Conservation (phyloP, 2,329 filamentous ascomycete genomes). For the Nemania bipapillata region DNA sequence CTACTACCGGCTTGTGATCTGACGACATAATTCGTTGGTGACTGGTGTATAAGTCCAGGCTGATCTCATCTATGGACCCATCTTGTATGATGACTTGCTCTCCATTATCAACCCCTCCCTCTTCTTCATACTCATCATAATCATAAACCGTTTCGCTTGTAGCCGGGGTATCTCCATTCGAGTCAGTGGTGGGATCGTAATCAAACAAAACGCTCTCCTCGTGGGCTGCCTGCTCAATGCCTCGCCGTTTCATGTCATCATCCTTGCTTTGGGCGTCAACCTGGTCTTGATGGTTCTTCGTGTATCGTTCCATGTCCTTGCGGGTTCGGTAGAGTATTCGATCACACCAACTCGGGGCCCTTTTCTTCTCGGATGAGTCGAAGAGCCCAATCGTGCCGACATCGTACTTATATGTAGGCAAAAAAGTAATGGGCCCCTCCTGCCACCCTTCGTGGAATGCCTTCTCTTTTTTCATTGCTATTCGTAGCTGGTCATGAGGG, state of each 20-base stretch:
- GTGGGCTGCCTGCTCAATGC: constrained; percentile 76
- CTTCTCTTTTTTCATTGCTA: constrained; percentile 78
- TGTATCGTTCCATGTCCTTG: constrained; percentile 73
- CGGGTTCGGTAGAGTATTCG: constrained; percentile 87
- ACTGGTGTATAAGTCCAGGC: constrained; percentile 77
- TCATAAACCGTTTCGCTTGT: constrained; percentile 61
- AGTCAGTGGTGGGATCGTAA: constrained; percentile 85
- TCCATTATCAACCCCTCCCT: constrained; percentile 59
- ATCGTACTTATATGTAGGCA: constrained; percentile 98
- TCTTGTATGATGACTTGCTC: constrained; percentile 68
- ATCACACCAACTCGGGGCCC: constrained; percentile 96
- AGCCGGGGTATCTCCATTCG: constrained; percentile 57
- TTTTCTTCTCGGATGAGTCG: constrained; percentile 93
- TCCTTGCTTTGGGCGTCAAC: constrained; percentile 76
- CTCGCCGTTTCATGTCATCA: constrained; percentile 84
- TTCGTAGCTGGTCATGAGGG: constrained; percentile 85
- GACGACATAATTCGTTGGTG: constrained; percentile 91
- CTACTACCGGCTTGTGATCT: constrained; percentile 91
- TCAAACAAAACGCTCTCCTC: constrained; percentile 89
- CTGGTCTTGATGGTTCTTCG: constrained; percentile 69
- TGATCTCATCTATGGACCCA: constrained; percentile 65
- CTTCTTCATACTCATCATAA: constrained; percentile 67
- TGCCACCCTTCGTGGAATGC: constrained; percentile 91
- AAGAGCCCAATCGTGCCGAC: constrained; percentile 91
- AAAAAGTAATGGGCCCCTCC: constrained; percentile 86